These are phyloP conservation scores for Trichoderma parareesei DNA, from an alignment of 495 filamentous ascomycete species.

Conservation along the genomic window DNA sequence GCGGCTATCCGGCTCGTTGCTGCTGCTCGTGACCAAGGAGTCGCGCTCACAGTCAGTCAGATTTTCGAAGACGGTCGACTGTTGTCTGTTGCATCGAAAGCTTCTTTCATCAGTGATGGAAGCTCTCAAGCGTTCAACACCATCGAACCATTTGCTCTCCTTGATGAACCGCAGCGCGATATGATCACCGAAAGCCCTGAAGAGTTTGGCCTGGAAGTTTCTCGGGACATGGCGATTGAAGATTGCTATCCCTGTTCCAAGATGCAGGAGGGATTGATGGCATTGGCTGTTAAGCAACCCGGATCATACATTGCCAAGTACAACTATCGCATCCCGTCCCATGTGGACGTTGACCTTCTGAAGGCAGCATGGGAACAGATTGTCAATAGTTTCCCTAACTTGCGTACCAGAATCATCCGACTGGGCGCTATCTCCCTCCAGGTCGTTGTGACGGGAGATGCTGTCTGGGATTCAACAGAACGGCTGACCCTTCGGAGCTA, in stretches of 20 bases:
- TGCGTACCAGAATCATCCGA: conserved; percentile 56
- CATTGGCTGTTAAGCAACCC: conserved; percentile 30
- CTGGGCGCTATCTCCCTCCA: conserved; percentile 16
- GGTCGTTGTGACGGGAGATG: conserved; percentile 16
- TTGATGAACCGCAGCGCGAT: neutral
- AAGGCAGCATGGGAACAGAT: conserved; percentile 43
- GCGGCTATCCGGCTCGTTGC: neutral
- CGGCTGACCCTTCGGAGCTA: neutral
- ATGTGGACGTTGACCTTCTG: conserved; percentile 35
- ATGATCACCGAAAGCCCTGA: neutral
- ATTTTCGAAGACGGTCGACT: conserved; percentile 3
- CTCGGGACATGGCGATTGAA: neutral
- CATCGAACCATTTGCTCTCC: neutral
- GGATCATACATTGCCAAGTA: conserved; percentile 35
- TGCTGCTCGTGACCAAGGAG: neutral
- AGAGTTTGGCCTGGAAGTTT: neutral
- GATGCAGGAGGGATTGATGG: conserved; percentile 44
- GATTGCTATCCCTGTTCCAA: conserved; percentile 44
- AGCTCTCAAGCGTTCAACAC: neutral
- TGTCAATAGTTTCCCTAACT: conserved; percentile 47
- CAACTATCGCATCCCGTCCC: conserved; percentile 33
- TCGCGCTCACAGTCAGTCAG: neutral
- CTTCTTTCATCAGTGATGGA: neutral
- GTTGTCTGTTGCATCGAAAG: neutral
- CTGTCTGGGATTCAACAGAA: conserved; percentile 13